These are phyloP conservation scores for Fusarium sp. DNA, from an alignment of 2,329 filamentous ascomycete genomes.

Conservation along the genomic window DNA sequence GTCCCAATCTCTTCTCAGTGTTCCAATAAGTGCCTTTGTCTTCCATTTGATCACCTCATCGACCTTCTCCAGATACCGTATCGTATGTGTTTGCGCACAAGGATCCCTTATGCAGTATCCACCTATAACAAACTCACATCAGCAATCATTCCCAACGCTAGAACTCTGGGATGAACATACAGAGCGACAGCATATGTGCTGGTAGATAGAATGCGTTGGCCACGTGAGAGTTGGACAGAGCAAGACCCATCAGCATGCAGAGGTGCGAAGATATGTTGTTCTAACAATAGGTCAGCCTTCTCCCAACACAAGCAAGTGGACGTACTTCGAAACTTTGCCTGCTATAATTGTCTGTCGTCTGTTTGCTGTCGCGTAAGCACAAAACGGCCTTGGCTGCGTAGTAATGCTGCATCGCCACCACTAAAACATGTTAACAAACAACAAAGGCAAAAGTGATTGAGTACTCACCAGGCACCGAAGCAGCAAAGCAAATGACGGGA, in stretches of 20 bases:
- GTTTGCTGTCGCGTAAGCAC: background rate
- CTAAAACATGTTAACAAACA: fast-evolving
- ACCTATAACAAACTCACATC: background rate
- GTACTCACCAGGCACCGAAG: background rate
- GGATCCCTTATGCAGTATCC: background rate
- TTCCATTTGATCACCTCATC: conserved; percentile 1
- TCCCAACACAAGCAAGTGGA: fast-evolving
- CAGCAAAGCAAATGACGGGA: background rate
- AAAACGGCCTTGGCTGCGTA: background rate
- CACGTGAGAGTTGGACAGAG: background rate
- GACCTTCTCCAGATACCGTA: background rate
- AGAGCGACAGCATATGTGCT: conserved; percentile 6
- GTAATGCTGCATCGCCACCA: conserved; percentile 12
- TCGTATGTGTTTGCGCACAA: background rate
- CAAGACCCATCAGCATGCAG: background rate
- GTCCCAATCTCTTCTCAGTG: background rate
- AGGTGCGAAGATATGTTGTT: background rate
- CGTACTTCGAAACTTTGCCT: background rate
- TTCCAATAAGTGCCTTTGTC: background rate
- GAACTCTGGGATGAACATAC: background rate
- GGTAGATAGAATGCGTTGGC: conserved; percentile 5
- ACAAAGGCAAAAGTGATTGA: fast-evolving
- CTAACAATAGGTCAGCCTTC: background rate
- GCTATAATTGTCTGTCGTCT: fast-evolving
- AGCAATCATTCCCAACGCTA: background rate